Conservation (phyloP, 1,284 basidiomycete species). For the Porogramme epimiltina region DNA sequence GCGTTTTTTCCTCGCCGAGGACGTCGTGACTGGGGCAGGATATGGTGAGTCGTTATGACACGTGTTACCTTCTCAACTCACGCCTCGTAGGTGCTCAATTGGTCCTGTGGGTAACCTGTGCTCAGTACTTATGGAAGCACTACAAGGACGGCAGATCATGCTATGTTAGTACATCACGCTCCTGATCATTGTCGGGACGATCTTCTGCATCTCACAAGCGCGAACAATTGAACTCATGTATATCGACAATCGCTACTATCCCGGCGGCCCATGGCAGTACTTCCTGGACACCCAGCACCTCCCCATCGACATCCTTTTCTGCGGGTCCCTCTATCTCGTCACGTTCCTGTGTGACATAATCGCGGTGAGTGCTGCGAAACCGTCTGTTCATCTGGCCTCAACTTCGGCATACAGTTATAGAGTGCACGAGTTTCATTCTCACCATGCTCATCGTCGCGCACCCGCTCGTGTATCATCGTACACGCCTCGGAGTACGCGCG, state of each 20-base stretch:
- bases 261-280: conserved; percentile 40
- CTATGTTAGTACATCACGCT: conserved; percentile 41
- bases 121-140: conserved; percentile 40
- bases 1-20: conserved; percentile 25
- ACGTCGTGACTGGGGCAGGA: conserved; percentile 21
- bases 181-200: conserved; percentile 39
- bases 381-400: no score
- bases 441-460: conserved; percentile 42
- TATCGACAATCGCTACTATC: conserved; percentile 47
- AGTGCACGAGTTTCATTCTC: conserved; percentile 44
- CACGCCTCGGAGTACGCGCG: conserved; percentile 32
- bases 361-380: conserved; percentile 35
- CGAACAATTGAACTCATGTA: conserved; percentile 39
- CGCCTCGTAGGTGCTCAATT: conserved; percentile 44
- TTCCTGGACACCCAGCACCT: conserved; percentile 39
- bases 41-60: conserved; percentile 24
- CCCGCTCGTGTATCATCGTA: conserved; percentile 38
- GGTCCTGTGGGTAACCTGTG: conserved; percentile 40
- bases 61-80: no score
- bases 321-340: conserved; percentile 41
- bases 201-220: conserved; percentile 39
- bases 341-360: conserved; percentile 38
- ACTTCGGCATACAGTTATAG: conserved; percentile 37
- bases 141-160: conserved; percentile 31
- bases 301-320: conserved; percentile 44